These are phyloP conservation scores for Diutina sp. DNA, from an alignment of 1,139 yeast species.

Conservation along the genomic window DNA sequence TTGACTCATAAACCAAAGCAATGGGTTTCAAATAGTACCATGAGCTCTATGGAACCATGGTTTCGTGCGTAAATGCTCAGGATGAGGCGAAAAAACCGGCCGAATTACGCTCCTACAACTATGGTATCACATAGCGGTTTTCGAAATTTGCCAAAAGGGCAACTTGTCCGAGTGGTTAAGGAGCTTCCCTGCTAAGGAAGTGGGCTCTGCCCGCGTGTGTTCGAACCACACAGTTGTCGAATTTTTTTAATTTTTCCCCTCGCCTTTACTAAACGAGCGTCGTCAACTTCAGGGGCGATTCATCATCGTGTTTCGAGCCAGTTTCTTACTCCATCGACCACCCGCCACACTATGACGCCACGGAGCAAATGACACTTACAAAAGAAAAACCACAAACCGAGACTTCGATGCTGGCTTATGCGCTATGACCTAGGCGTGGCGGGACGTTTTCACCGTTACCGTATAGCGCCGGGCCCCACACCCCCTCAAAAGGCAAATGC, in stretches of 20 bases:
- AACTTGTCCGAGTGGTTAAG: constrained; percentile 3
- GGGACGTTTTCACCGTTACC: neutral
- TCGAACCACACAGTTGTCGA: constrained; percentile 2
- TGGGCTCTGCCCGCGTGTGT: constrained; percentile 2
- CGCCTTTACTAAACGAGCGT: no score
- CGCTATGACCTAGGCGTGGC: neutral
- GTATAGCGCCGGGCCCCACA: neutral
- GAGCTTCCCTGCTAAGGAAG: constrained; percentile 2
- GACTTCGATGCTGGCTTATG: neutral
- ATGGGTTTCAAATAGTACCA: no score
- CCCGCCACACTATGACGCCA: neutral
- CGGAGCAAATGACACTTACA: neutral
- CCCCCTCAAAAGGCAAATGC: neutral
- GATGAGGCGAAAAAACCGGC: no score
- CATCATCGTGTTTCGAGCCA: no score
- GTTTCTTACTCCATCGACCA: no score
- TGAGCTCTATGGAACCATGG: no score
- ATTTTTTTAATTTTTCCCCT: neutral
- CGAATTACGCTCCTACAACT: no score
- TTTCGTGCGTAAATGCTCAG: no score
- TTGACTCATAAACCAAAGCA: no score
- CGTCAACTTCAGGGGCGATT: no score
- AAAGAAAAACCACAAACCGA: neutral
- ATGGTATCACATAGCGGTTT: neutral
- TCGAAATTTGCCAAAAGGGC: neutral